A percentile compares a stretch with the other conserved stretches of the same genome.
Evolutionary conservation across 2,329 filamentous ascomycete genomes (phyloP).

Genomic region (Aspergillus hortae): DNA sequence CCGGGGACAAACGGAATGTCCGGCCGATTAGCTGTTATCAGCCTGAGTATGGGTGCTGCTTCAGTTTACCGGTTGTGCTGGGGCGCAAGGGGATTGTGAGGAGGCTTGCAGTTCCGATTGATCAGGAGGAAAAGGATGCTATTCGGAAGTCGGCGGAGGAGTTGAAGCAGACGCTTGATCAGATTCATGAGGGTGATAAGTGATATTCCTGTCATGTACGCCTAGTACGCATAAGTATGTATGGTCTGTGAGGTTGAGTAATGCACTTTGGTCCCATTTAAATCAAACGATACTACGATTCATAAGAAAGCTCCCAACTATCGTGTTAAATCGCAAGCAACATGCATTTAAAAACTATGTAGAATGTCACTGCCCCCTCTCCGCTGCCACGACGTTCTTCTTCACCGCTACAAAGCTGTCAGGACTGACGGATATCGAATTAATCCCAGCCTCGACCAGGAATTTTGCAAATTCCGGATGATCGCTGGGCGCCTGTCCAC

Average conservation of each 20-base stretch:
- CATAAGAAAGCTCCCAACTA: too few species aligned
- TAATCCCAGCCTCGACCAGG: slow-evolving; percentile 33
- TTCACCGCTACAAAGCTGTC: slow-evolving; percentile 40
- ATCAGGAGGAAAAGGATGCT: background rate
- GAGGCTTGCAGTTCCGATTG: slow-evolving; percentile 20
- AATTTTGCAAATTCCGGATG: slow-evolving; percentile 39
- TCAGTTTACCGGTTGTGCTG: slow-evolving; percentile 49
- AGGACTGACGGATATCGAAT: slow-evolving; percentile 40
- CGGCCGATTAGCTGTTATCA: slow-evolving; percentile 50
- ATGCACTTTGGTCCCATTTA: too few species aligned
- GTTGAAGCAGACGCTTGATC: slow-evolving; percentile 3
- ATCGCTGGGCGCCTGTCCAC: slow-evolving; percentile 40
- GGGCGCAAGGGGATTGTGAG: slow-evolving; percentile 47
- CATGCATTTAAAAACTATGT: too few species aligned
- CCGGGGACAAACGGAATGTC: slow-evolving; percentile 47
- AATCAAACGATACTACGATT: too few species aligned
- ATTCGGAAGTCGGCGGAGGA: slow-evolving; percentile 1
- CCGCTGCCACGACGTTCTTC: slow-evolving; percentile 5
- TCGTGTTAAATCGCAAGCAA: too few species aligned
- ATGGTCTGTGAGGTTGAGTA: too few species aligned
- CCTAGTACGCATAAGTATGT: too few species aligned
- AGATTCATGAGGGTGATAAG: background rate
- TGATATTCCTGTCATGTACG: too few species aligned
- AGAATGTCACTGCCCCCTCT: background rate
- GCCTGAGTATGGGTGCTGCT: slow-evolving; percentile 46